These are phyloP conservation scores for Exserohilum turcica DNA, from an alignment of 2,329 filamentous ascomycete species.

Conservation along the genomic window DNA sequence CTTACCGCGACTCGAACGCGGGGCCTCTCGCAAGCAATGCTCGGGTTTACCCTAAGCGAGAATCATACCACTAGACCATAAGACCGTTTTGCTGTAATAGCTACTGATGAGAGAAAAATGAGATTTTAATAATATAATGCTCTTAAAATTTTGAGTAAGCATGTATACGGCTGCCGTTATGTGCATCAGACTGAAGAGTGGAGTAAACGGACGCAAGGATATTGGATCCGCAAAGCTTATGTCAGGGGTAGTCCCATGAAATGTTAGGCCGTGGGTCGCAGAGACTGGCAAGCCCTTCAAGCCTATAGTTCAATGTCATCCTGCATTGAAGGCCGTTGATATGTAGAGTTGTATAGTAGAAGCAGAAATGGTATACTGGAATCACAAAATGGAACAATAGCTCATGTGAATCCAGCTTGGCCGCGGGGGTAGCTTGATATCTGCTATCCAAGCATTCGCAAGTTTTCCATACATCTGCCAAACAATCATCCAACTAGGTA, in stretches of 20 bases:
- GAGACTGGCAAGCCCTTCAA: not conserved
- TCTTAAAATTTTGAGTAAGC: too few species aligned
- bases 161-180: too few species aligned
- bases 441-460: too few species aligned
- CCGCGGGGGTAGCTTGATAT: too few species aligned
- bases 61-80: slow-evolving; percentile 69
- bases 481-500: too few species aligned
- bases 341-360: not conserved
- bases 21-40: slow-evolving; percentile 34
- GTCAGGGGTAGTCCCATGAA: not conserved
- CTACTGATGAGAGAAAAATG: slow-evolving; percentile 3
- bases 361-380: too few species aligned
- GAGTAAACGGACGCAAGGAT: not conserved
- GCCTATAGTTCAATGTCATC: not conserved
- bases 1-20: slow-evolving; percentile 37
- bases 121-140: too few species aligned
- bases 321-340: not conserved
- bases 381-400: too few species aligned
- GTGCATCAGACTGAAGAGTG: not conserved
- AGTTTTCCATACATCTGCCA: too few species aligned
- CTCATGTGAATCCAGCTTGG: too few species aligned
- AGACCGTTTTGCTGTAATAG: slow-evolving; percentile 5
- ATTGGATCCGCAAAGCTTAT: not conserved
- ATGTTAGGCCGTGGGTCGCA: not conserved
- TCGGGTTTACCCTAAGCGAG: slow-evolving; percentile 63